Base-by-base conservation (phyloP, 2,329 filamentous ascomycete species). In the Penicillium sp. region DNA sequence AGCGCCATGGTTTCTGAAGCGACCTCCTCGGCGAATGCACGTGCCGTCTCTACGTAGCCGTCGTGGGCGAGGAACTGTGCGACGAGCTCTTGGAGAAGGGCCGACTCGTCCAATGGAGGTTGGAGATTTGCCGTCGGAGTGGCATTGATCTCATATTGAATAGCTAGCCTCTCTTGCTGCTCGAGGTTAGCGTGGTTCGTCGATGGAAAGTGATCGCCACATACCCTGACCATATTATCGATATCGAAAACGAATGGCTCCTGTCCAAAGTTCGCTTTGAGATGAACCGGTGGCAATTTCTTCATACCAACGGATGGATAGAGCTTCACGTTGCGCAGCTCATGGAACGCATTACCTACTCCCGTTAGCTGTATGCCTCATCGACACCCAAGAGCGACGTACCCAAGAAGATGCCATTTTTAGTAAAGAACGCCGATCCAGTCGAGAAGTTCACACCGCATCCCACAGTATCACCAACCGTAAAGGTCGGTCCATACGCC, bases 61-160 rank as follows among this genome's bases (percentile, higher is more conserved):
- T 97, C 94, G 64, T 97, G 93, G 36, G 92, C 90, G 13, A 99
- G 79, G 63, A 96, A 97, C 73, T 97, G 92, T 38, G 92, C 82
- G 16, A 93, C 86, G 53, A 97, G 78, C 63, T 89, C 84, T 69
- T 97, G 92, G 36, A 96, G 86, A 45, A 97, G 81, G 24, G 89
- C 81, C 1, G 86, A 87, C 72, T 97, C 93, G 57, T 83, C 85
- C 58, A 90, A 77, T 2, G 81, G 80, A 2, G 85, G 83, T 32
- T 85, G 83, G 6, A 94, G 76, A 21, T 72, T 78, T 27, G 83
- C 79, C n/a, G 87, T 82, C 46, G 78, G 80, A 11, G 83, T 77
- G 32, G 72, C 66, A 61, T 82, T 82, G 64, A 95, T 90, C 22
- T 88, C 83, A 14, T 75, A 73, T 49, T 83, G 79, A 10, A 91